These are phyloP conservation scores for Theobroma grandiflorum DNA, from an alignment of 441 rosid species.

Conservation along the genomic window DNA sequence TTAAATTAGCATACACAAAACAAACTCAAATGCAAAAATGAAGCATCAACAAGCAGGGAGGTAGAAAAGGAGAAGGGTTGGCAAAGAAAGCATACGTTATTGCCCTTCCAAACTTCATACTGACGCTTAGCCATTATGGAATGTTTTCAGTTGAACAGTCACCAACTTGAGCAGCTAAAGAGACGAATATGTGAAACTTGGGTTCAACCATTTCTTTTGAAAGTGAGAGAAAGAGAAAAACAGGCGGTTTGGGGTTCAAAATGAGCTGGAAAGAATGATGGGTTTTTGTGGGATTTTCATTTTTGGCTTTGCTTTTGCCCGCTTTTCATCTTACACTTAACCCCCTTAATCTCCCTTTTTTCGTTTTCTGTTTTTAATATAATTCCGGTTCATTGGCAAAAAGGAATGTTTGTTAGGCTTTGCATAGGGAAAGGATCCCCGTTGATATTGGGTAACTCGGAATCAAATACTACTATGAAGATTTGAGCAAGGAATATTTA, in stretches of 20 bases:
- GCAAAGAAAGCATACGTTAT: constrained; percentile 49
- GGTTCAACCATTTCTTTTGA: constrained; percentile 34
- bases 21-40: neutral
- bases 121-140: constrained; percentile 41
- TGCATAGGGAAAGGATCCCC: neutral
- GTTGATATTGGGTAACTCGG: constrained; percentile 9
- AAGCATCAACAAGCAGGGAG: neutral
- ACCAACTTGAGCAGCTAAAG: constrained; percentile 29
- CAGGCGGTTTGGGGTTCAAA: constrained; percentile 36
- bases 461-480: constrained; percentile 2
- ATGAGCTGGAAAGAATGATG: constrained; percentile 41
- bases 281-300: constrained; percentile 17
- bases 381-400: neutral
- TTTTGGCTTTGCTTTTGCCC: constrained; percentile 21
- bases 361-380: neutral
- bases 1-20: constrained; percentile 14
- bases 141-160: constrained; percentile 17
- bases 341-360: neutral
- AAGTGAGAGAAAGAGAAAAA: constrained; percentile 27
- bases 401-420: constrained; percentile 11
- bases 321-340: constrained; percentile 22
- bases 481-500: constrained; percentile 18
- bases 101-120: constrained; percentile 67
- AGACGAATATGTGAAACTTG: constrained; percentile 43
- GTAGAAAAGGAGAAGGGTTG: neutral